Evolutionary conservation across 1,284 basidiomycete species (phyloP), one percentile per base, ranked within the genome.

Genomic region (Puccinia brachypodii): DNA sequence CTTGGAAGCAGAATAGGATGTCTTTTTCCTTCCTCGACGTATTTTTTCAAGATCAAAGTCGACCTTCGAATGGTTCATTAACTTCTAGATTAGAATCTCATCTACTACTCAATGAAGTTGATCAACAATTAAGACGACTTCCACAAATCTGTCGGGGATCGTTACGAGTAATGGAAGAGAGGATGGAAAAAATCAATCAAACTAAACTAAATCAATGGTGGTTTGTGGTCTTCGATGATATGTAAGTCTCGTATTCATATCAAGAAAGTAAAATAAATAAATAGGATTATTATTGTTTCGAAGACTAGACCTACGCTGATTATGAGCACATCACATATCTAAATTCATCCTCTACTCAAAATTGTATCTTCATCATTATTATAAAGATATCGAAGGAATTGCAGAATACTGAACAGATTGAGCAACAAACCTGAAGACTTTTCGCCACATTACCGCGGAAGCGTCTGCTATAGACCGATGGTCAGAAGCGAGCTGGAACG

Each of bases 151-250:
- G 77, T 62, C 77, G 40, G 84, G 81, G 83, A 83, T 75, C 71
- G 0, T 38, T 83, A 74, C 16, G 36, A 9, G 33, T 56, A 19
- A 47, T 83, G 60, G 62, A 74, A 40, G 60, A 76, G 6, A 28
- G 77, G 40, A 75, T 79, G 19, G 56, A 71, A 28, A 84, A 83
- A 68, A 83, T 83, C 53, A 83, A 82, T 3, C 75, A 84, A 14
- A 82, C 72, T 25, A 80, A 76, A 9, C 38, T 83, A 19, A 83
- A 84, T 33, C 66, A 90, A 0, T 94, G 92, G 91, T 94, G 93
- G 93, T 94, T 92, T 85, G 88, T 93, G 9, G 90, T 93, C 84
- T 94, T 92, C 91, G 92, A 93, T 82, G 84, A 90, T 86, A 31
- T 47, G 62, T 62, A 50, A 36, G 38, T 85, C 71, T 84, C 80